Evolutionary conservation across 176 grass and related monocot species (phyloP), one percentile per base, ranked within the genome.

Genomic region (Lolium multiflorum): DNA sequence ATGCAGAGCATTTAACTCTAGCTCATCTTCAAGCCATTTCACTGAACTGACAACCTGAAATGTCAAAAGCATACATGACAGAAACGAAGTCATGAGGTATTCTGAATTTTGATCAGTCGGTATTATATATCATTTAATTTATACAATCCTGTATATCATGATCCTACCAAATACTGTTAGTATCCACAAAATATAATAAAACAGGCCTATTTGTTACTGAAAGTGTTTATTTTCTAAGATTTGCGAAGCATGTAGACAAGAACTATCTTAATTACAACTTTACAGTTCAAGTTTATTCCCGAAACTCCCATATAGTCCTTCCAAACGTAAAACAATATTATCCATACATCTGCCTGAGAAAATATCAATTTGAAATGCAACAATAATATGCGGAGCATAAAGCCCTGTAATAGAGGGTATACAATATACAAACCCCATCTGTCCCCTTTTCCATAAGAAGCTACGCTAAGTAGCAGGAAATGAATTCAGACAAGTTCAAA

Each of bases 21-120:
- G 82, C 87, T 98, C 97, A 88, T 98, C 97, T 94, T 98, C 97
- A 79, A 98, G 93, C 94, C 94, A 98, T 86, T 98, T 98, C 78
- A 96, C 97, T 80, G 97, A 98, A 86, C 90, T 98, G 74, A 96
- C 97, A 90, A 98, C 97, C 97, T 98, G 86, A 82, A 88, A 82
- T 84, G 89, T 90, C 49, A 70, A 78, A 79, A 80, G 26, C 49
- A 67, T 80, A 81, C 8, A 74, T 66, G 22, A 55, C 4, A 82
- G 22, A 74, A 74, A 87, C 47, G 24, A 83, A 72, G 20, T 72
- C 18, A 82, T 2, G 20, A 72, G 16, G 25, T 65, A 81, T 81
- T 81, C 78, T 12, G 9, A 49, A 49, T 80, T 80, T 62, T 71
- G 7, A 68, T 38, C 20, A 57, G 38, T 17, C 25, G 8, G 54